Percentiles rank a stretch among this genome's conserved stretches.
phyloP scores from a whole-genome alignment of 768 basidiomycete species.

The Rhodotorula babjevae region DNA sequence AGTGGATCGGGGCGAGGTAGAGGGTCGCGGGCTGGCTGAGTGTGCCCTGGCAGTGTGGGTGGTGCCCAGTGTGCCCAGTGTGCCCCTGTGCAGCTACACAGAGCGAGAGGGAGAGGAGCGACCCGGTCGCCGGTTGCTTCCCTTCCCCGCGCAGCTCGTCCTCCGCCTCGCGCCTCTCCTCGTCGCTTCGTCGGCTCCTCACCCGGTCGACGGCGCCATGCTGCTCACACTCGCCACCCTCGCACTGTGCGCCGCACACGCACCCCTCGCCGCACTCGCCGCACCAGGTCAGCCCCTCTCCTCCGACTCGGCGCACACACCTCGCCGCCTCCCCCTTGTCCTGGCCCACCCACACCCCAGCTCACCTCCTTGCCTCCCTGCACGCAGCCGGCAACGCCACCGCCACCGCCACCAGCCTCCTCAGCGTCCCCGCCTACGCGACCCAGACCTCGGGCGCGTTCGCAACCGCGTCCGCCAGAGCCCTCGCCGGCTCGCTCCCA shows the following conservation, averaged over 20 bases:
- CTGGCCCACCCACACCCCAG: not conserved
- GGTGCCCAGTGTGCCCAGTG: too few species aligned
- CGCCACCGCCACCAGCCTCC: not conserved
- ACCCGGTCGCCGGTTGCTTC: too few species aligned
- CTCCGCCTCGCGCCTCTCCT: too few species aligned
- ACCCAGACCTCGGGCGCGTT: not conserved
- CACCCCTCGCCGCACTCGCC: not conserved
- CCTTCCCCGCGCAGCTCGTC: too few species aligned
- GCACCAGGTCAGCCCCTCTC: constrained; percentile 3
- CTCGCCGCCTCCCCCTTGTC: not conserved
- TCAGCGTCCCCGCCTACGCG: constrained; percentile 6
- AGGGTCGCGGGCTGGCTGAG: too few species aligned
- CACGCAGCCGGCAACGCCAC: not conserved
- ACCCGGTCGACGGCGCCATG: not conserved
- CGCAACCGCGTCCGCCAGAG: not conserved
- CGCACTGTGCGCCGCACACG: too few species aligned
- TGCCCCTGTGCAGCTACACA: too few species aligned
- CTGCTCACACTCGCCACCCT: not conserved
- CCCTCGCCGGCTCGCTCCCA: not conserved
- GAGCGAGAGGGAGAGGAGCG: too few species aligned
- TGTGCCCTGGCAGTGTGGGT: too few species aligned
- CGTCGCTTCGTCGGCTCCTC: not conserved
- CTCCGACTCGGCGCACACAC: not conserved
- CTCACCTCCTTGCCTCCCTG: not conserved
- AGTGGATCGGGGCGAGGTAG: not conserved